Conservation (phyloP, 73 alveolate genomes). For the Stentor roeselii region DNA sequence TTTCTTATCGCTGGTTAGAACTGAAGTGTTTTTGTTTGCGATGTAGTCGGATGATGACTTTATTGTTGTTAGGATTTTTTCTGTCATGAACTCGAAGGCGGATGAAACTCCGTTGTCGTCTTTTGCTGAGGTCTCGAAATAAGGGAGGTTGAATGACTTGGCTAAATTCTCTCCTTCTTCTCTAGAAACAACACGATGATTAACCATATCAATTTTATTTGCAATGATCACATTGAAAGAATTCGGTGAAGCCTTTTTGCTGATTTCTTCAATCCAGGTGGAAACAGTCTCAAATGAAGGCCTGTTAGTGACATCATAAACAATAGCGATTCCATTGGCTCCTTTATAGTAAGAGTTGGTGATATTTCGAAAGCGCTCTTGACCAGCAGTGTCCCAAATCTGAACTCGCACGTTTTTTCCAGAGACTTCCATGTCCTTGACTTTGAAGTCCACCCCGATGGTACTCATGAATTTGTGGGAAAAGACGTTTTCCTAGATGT, state of each 20-base stretch:
- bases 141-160: too few species aligned
- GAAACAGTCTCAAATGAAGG: slow-evolving; percentile 55
- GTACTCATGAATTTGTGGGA: slow-evolving; percentile 62
- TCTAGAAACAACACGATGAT: slow-evolving; percentile 33
- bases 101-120: too few species aligned
- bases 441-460: slow-evolving; percentile 79
- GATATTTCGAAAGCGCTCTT: slow-evolving; percentile 74
- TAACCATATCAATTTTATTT: slow-evolving; percentile 37
- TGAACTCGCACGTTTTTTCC: slow-evolving; percentile 60
- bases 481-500: slow-evolving; percentile 55
- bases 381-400: slow-evolving; percentile 90
- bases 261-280: slow-evolving; percentile 58
- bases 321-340: slow-evolving; percentile 77
- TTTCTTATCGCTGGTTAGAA: too few species aligned
- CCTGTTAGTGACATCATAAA: slow-evolving; percentile 63
- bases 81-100: too few species aligned
- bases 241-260: slow-evolving; percentile 38
- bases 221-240: slow-evolving; percentile 34
- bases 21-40: too few species aligned
- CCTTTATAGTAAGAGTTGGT: slow-evolving; percentile 79
- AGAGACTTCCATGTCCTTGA: slow-evolving; percentile 62
- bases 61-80: too few species aligned
- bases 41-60: too few species aligned
- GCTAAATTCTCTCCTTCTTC: slow-evolving; percentile 34
- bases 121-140: too few species aligned